Evolutionary conservation across 83 land plant species (phyloP), one percentile per base, ranked within the genome.

Genomic region (Picea engelmannii): DNA sequence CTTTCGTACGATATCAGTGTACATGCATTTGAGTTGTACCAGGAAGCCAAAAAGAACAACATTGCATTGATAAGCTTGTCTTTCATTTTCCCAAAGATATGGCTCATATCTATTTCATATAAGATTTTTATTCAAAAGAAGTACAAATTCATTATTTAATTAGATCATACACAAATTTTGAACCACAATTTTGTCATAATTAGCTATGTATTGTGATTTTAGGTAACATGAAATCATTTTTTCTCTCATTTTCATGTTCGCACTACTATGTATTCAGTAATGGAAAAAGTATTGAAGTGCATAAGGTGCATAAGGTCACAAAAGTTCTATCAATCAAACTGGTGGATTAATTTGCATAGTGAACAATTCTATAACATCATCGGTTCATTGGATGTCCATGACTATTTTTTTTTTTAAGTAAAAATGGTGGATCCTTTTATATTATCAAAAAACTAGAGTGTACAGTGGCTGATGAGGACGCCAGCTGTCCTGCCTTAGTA

Each of bases 71-170:
- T 98, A 98, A 44, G 92, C 81, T 70, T 98, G 99, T 78, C 81
- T 92, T 85, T 93, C 99, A 87, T 98, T 96, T 82, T 98, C 99
- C 99, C 98, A 96, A 61, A 98, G 92, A 63, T 91, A 92, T 59
- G 97, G 88, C 67, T 98, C 99, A 84, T 91, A 98, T 66, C 99
- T 98, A 88, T 78, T 58, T 52, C 78, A 69, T 38, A 15, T 16
- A 35, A 38, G 73, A 27, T 35, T 69, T 38, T 69, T 47, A 69
- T 18, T 31, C n/a, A 35, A 38, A 8, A n/a, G 31, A 31, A 31
- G 31, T 31, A 69, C 6, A 31, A 69, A 0, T 5, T 4, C 5
- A 38, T 15, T 68, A 31, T 31, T 69, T 69, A 35, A 38, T 69
- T 69, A 15, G 71, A 69, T 27, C 69, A 66, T 25, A 24, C 12